Evolutionary conservation across 192 early-diverging fungal genomes (phyloP).

Genomic region (Mortierella hygrophila): DNA sequence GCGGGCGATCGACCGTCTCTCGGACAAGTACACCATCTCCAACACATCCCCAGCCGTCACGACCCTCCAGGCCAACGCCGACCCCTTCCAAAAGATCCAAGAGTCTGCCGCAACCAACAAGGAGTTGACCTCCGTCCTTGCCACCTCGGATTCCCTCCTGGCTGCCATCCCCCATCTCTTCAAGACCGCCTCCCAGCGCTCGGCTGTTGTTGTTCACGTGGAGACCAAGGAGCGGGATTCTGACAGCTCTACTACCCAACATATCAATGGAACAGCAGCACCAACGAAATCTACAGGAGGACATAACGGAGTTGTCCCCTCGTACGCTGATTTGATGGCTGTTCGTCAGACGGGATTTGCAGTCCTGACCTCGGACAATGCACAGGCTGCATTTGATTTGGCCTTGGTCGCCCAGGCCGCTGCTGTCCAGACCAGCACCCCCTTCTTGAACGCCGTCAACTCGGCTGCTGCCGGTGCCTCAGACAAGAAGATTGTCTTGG

Average conservation of each 20-base stretch:
- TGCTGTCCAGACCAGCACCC: constrained; percentile 67
- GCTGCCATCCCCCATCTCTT: constrained; percentile 69
- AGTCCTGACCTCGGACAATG: constrained; percentile 78
- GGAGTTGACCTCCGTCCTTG: constrained; percentile 44
- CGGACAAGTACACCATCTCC: constrained; percentile 49
- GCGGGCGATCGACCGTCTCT: constrained; percentile 32
- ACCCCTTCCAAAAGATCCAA: constrained; percentile 47
- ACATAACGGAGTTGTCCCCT: constrained; percentile 29
- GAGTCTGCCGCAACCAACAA: constrained; percentile 31
- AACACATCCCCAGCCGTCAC: constrained; percentile 46
- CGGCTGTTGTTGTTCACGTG: constrained; percentile 69
- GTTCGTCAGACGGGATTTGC: constrained; percentile 85
- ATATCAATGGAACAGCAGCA: neutral
- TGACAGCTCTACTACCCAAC: constrained; percentile 42
- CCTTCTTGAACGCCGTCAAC: constrained; percentile 78
- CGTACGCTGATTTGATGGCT: constrained; percentile 71
- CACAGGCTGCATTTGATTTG: constrained; percentile 87
- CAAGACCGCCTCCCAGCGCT: constrained; percentile 59
- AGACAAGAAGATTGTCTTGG: constrained; percentile 24
- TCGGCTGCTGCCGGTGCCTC: neutral
- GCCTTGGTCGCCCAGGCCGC: constrained; percentile 84
- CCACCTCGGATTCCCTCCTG: constrained; percentile 55
- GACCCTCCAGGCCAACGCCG: constrained; percentile 49
- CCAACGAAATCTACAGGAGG: neutral
- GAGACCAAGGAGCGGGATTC: constrained; percentile 60